phyloP scores from a whole-genome alignment of 2,329 filamentous ascomycete genomes.

The Sclerotinia trifoliorum region DNA sequence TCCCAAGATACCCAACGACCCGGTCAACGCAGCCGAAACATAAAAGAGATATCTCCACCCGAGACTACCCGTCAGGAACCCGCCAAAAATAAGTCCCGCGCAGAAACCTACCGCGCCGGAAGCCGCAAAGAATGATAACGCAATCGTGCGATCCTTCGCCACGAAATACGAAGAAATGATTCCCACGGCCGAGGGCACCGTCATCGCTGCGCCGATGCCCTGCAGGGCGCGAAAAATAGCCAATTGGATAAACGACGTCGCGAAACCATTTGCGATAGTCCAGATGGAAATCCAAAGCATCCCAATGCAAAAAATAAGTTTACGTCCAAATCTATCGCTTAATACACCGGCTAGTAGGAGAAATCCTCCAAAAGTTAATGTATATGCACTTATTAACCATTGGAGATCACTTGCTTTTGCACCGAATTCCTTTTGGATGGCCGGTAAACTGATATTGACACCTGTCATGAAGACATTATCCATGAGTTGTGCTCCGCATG shows the following conservation, averaged over 20 bases:
- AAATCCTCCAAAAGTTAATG: slow-evolving; percentile 44
- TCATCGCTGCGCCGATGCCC: slow-evolving; percentile 48
- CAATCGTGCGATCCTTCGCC: slow-evolving; percentile 42
- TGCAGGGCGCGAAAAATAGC: slow-evolving; percentile 48
- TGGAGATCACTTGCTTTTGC: slow-evolving; percentile 42
- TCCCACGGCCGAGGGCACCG: slow-evolving; percentile 47
- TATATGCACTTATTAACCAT: slow-evolving; percentile 46
- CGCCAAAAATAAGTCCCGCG: slow-evolving; percentile 43
- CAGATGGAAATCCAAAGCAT: slow-evolving; percentile 42
- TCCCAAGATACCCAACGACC: slow-evolving; percentile 38
- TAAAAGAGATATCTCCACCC: slow-evolving; percentile 45
- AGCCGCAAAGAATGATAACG: slow-evolving; percentile 44
- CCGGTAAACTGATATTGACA: slow-evolving; percentile 44
- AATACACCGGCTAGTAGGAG: slow-evolving; percentile 39
- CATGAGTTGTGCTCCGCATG: slow-evolving; percentile 45
- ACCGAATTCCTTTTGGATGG: slow-evolving; percentile 43
- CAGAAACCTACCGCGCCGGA: slow-evolving; percentile 45
- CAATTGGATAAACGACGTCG: slow-evolving; percentile 45
- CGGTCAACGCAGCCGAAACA: slow-evolving; percentile 41
- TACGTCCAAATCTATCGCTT: slow-evolving; percentile 40
- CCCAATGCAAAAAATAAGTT: slow-evolving; percentile 43
- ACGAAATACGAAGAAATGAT: slow-evolving; percentile 47
- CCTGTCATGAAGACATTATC: slow-evolving; percentile 48
- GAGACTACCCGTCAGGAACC: slow-evolving; percentile 43
- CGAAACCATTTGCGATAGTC: slow-evolving; percentile 43